These are phyloP conservation scores for Globisporangium splendens DNA, from an alignment of 352 stramenopile genomes.

Conservation along the genomic window DNA sequence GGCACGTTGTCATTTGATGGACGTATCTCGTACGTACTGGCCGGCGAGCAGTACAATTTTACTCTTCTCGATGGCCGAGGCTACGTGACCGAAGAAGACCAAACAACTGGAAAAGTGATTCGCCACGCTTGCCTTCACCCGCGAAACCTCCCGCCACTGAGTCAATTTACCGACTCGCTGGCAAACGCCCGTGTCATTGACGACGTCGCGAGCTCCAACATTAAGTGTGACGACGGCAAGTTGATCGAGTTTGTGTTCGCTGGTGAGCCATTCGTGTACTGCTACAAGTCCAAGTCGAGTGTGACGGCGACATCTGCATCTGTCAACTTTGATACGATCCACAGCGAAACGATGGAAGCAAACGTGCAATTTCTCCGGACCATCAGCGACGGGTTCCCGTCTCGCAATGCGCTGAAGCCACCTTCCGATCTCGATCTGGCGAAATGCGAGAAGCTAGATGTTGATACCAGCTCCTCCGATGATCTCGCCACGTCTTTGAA, in stretches of 20 bases:
- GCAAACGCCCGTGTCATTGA: slow-evolving; percentile 26
- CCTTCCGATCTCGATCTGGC: slow-evolving; percentile 2
- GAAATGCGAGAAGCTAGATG: background rate
- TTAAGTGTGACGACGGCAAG: slow-evolving; percentile 19
- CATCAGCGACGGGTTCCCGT: slow-evolving; percentile 14
- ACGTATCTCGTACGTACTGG: slow-evolving; percentile 23
- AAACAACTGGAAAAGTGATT: slow-evolving; percentile 9
- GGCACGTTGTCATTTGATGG: slow-evolving; percentile 18
- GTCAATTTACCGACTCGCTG: slow-evolving; percentile 18
- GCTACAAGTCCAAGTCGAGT: slow-evolving; percentile 1
- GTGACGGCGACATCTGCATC: background rate
- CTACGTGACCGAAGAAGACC: slow-evolving; percentile 20
- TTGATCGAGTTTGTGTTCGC: slow-evolving; percentile 27
- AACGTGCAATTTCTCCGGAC: slow-evolving; percentile 16
- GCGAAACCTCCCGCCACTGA: slow-evolving; percentile 21
- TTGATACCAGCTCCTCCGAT: too few species aligned
- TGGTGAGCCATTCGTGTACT: slow-evolving; percentile 25
- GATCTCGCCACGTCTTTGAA: background rate
- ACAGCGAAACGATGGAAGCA: slow-evolving; percentile 16
- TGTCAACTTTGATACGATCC: slow-evolving; percentile 3
- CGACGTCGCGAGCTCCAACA: slow-evolving; percentile 12
- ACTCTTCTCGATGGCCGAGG: slow-evolving; percentile 21
- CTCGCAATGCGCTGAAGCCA: slow-evolving; percentile 10
- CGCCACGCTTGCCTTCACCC: slow-evolving; percentile 19
- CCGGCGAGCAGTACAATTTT: slow-evolving; percentile 26